Base-by-base conservation (phyloP, 2,329 filamentous ascomycete genomes). In the Triangularia setosa region DNA sequence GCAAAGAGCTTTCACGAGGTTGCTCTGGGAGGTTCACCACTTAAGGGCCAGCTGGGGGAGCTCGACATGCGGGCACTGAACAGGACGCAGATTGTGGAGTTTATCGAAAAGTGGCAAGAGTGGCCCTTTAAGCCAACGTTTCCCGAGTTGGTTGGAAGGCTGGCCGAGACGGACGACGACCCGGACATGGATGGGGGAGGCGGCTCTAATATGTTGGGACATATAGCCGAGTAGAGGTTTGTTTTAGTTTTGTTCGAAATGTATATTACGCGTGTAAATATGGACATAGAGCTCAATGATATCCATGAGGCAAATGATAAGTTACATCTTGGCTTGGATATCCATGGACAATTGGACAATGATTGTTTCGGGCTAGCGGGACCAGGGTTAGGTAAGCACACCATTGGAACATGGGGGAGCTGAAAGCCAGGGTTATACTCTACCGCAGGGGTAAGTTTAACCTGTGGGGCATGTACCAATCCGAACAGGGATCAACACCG, bases 51-150 rank as follows among this genome's bases (percentile, higher is more conserved):
- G 8, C 68, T 76, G 12, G 77, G 77, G 1, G 75, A 79, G 62
- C 60, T 89, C 33, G 72, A 74, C 0, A 76, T 82, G 4, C 75
- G 87, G 4, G 73, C 75, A 25, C 68, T 91, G 64, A 86, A 82
- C 53, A 73, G 79, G 68, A 70, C 72, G 14, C 87, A 90, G 78
- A 79, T 87, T 73, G 73, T 79, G 18, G 84, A 89, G 65, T 75
- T 91, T 16, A 66, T 87, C 4, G 79, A 84, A 68, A 81, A 83
- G 0, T 91, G 86, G 81, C 79, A 85, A 74, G 77, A 82, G 59
- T 92, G 89, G 89, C 88, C 88, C 0, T 90, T 90, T 68, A 75
- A 76, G 2, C 87, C 86, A 1, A 69, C 72, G 2, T 83, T 83
- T 66, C 54, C 73, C 5, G 77, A 84, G 64, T 74, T 87, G 60